These are phyloP conservation scores for Papiliotrema fonsecae DNA, from an alignment of 1,284 basidiomycete species.

Conservation along the genomic window DNA sequence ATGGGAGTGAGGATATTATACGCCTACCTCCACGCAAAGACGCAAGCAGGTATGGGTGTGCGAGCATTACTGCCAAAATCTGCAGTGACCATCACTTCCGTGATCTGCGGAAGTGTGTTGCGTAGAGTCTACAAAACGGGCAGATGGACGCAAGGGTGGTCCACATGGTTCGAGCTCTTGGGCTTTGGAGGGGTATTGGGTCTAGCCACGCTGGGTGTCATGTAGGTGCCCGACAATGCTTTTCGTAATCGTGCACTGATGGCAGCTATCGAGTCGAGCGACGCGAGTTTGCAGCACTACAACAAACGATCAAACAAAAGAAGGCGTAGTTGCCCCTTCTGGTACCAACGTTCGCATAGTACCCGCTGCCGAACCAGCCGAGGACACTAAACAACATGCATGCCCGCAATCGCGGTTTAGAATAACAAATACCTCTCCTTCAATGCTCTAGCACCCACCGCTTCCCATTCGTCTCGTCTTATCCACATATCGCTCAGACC, in stretches of 20 bases:
- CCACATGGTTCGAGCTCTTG: constrained; percentile 20
- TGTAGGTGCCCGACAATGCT: constrained; percentile 24
- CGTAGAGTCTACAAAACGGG: constrained; percentile 6
- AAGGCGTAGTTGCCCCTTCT: background rate
- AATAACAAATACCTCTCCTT: constrained; percentile 49
- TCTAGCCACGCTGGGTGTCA: constrained; percentile 20
- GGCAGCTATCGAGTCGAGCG: constrained; percentile 1
- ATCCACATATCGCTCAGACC: constrained; percentile 85
- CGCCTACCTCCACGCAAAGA: constrained; percentile 12
- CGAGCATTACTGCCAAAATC: constrained; percentile 10
- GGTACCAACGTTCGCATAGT: too few relatives aligned
- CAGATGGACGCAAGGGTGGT: constrained; percentile 18
- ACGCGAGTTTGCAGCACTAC: background rate
- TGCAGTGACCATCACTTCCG: constrained; percentile 2
- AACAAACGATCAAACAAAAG: constrained; percentile 1
- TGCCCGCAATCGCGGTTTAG: too few relatives aligned
- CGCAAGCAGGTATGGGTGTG: constrained; percentile 2
- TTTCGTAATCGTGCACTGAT: background rate
- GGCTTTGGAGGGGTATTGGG: constrained; percentile 25
- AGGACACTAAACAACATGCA: too few relatives aligned
- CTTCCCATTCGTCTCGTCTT: constrained; percentile 74
- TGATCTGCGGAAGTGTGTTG: constrained; percentile 9
- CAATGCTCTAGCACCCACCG: constrained; percentile 51
- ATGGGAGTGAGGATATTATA: constrained; percentile 38
- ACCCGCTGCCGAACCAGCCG: too few relatives aligned